A percentile compares a stretch with the other conserved stretches of the same genome.
phyloP scores from a whole-genome alignment of 2,329 filamentous ascomycete genomes.

The Emergomyces orientalis region DNA sequence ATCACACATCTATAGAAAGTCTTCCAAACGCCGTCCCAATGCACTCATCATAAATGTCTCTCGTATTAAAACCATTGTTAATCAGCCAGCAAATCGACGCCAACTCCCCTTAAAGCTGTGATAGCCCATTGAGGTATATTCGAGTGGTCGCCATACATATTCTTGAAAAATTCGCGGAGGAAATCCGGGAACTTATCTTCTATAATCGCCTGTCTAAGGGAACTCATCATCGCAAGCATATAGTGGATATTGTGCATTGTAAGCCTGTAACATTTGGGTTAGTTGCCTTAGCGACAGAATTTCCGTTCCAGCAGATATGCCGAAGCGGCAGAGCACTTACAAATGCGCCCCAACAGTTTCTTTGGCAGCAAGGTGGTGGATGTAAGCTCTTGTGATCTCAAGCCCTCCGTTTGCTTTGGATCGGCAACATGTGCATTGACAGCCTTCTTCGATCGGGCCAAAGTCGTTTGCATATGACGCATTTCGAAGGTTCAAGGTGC shows the following conservation, averaged over 20 bases:
- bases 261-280: conserved; percentile 42
- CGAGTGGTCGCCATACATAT: conserved; percentile 57
- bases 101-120: conserved; percentile 66
- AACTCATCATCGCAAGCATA: conserved; percentile 72
- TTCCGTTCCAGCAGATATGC: not conserved
- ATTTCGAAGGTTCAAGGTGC: conserved; percentile 77
- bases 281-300: not conserved
- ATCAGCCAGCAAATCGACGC: conserved; percentile 56
- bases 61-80: not conserved
- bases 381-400: conserved; percentile 76
- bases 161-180: conserved; percentile 65
- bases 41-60: not conserved
- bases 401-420: conserved; percentile 58
- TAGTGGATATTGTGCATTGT: conserved; percentile 97
- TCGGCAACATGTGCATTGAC: conserved; percentile 69
- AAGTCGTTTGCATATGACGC: conserved; percentile 70
- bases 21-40: conserved; percentile 5
- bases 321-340: conserved; percentile 23
- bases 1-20: not conserved
- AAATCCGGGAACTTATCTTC: conserved; percentile 73
- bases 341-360: conserved; percentile 84
- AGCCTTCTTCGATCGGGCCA: conserved; percentile 70
- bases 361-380: conserved; percentile 85
- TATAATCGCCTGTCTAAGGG: conserved; percentile 65
- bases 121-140: conserved; percentile 79